A percentile compares a stretch with the other conserved stretches of the same genome.
phyloP scores from a whole-genome alignment of 73 alveolate species.

The Urostyla sp. region DNA sequence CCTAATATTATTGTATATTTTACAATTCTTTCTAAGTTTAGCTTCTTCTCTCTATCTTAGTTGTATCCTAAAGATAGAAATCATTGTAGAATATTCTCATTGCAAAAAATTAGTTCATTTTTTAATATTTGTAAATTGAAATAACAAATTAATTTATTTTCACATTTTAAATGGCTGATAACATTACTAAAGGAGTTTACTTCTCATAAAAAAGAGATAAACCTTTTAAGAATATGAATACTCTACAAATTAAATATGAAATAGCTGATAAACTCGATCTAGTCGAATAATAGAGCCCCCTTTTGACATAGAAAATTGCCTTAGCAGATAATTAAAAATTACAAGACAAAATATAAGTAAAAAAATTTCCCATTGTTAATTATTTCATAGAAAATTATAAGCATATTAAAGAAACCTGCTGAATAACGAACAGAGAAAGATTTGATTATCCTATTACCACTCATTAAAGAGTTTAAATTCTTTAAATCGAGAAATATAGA shows the following conservation, averaged over 20 bases:
- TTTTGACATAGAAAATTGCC: background rate
- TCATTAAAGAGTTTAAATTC: conserved; percentile 25
- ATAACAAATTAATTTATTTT: background rate
- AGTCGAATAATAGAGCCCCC: background rate
- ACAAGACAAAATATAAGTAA: background rate
- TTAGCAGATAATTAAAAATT: background rate
- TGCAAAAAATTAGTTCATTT: conserved; percentile 54
- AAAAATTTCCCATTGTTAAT: background rate
- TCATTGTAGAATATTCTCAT: conserved; percentile 53
- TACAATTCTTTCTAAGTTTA: background rate
- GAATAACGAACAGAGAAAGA: conserved; percentile 37
- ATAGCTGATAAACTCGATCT: background rate
- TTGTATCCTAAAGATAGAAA: conserved; percentile 24
- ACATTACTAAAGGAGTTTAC: background rate
- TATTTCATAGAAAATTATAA: conserved; percentile 2
- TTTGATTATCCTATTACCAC: conserved; percentile 1
- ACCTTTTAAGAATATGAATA: background rate
- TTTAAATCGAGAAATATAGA: conserved; percentile 27
- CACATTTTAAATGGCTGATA: too few relatives aligned
- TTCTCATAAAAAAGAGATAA: background rate
- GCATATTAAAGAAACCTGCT: background rate
- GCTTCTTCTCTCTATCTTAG: background rate
- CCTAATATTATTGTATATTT: background rate
- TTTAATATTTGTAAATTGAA: background rate
- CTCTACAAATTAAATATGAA: background rate